These are phyloP conservation scores for Cutaneotrichosporon mucoides DNA, from an alignment of 1,284 basidiomycete species.

Conservation along the genomic window DNA sequence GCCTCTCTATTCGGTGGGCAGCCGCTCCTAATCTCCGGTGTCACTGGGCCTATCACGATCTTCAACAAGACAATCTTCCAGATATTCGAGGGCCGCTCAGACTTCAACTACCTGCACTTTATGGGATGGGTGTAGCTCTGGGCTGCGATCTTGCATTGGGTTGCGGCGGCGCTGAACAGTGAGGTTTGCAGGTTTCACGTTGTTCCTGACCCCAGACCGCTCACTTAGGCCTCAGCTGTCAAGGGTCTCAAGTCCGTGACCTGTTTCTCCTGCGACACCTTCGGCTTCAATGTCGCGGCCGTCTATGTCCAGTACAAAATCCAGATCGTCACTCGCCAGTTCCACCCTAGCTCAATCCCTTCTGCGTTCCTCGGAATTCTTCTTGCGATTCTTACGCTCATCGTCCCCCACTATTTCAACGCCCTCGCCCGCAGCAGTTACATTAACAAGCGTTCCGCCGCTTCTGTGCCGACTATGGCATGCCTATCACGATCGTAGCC, in stretches of 20 bases:
- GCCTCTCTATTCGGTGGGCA: constrained; percentile 87
- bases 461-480: constrained; percentile 80
- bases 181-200: constrained; percentile 29
- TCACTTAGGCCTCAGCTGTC: no score
- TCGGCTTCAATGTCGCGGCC: constrained; percentile 71
- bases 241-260: constrained; percentile 82
- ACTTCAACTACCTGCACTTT: constrained; percentile 69
- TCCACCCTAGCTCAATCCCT: constrained; percentile 54
- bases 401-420: constrained; percentile 68
- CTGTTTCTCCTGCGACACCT: constrained; percentile 85
- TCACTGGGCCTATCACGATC: constrained; percentile 89
- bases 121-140: constrained; percentile 90
- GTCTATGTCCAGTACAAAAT: constrained; percentile 80
- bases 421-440: constrained; percentile 60
- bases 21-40: constrained; percentile 87
- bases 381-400: constrained; percentile 70
- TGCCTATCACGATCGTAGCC: constrained; percentile 76
- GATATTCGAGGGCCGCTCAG: constrained; percentile 56
- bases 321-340: constrained; percentile 73
- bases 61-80: constrained; percentile 87
- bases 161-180: constrained; percentile 80
- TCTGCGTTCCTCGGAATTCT: constrained; percentile 65
- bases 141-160: constrained; percentile 88
- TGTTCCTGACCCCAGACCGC: no score
- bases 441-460: constrained; percentile 69